phyloP scores from a whole-genome alignment of 371 early-diverging fungal genomes.

The Circinella umbellata region DNA sequence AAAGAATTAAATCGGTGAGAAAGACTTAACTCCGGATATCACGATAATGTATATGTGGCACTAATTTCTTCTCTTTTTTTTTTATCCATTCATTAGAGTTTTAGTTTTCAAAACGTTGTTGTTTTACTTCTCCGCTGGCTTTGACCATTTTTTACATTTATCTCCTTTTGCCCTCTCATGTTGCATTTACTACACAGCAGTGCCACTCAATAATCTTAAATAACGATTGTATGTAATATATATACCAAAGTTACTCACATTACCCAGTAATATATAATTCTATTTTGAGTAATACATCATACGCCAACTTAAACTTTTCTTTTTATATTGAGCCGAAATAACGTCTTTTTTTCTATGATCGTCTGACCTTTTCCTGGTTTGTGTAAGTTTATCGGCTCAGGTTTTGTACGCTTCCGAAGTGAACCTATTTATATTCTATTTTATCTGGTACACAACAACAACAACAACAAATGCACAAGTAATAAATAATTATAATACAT shows the following conservation, averaged over 20 bases:
- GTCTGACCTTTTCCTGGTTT: background rate
- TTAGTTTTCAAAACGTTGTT: background rate
- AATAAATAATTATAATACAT: background rate
- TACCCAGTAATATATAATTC: background rate
- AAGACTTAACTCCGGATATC: no score
- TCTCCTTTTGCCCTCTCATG: background rate
- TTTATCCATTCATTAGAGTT: no score
- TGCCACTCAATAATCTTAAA: no score
- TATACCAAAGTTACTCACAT: background rate
- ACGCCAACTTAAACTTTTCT: background rate
- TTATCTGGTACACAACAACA: no score
- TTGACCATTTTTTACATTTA: no score
- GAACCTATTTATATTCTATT: no score
- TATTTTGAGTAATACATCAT: background rate
- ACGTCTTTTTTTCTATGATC: background rate
- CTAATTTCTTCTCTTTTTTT: no score
- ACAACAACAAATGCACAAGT: no score
- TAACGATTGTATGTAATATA: no score
- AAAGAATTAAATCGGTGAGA: no score
- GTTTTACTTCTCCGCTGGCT: background rate
- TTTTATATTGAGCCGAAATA: conserved; percentile 2
- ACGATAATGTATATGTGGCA: no score
- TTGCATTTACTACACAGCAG: background rate
- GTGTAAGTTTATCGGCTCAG: conserved; percentile 2
- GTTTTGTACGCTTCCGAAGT: conserved; percentile 4